Evolutionary conservation across 441 rosid genomes (phyloP), one percentile per base, ranked within the genome.

Genomic region (Flueggea neowawraea): DNA sequence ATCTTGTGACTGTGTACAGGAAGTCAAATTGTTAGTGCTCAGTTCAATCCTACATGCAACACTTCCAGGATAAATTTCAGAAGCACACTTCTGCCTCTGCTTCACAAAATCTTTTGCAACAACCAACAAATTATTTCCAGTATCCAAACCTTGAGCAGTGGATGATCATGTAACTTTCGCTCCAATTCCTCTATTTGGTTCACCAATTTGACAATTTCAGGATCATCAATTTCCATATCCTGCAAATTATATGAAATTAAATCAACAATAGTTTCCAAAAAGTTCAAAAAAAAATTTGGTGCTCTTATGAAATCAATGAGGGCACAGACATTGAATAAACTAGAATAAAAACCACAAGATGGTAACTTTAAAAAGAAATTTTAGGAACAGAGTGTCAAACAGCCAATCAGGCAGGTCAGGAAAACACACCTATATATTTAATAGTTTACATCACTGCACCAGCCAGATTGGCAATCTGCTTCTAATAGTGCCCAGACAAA

Each of bases 171-270:
- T 58, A 91, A 70, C 77, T 89, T 91, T 77, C 73, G 74, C 69
- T 95, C 99, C 60, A 85, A 66, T 71, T 86, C 90, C 82, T 91
- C 99, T 50, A 89, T 88, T 73, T 81, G 82, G 54, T 69, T 80
- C 71, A 89, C 96, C 82, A 95, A 72, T 62, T 88, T 88, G 70
- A 89, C 89, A 78, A 91, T 85, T 74, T 91, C 97, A 56, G 82
- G 74, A 76, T 91, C 98, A 78, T 88, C 91, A 69, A 95, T 86
- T 57, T 91, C 86, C 99, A 95, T 95, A 76, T 89, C 97, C 97
- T 94, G 84, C 47, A 70, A 17, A 54, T 31, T 3, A 49, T 55
- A 32, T 15, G 31, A 50, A 33, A 53, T 16, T 6, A 47, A 47
- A 47, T 1, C 0, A 47, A 10, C n/a, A 47, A 47, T 47, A 47